These are phyloP conservation scores for Phytophthora chlamydospora DNA, from an alignment of 352 stramenopile species.

Conservation along the genomic window DNA sequence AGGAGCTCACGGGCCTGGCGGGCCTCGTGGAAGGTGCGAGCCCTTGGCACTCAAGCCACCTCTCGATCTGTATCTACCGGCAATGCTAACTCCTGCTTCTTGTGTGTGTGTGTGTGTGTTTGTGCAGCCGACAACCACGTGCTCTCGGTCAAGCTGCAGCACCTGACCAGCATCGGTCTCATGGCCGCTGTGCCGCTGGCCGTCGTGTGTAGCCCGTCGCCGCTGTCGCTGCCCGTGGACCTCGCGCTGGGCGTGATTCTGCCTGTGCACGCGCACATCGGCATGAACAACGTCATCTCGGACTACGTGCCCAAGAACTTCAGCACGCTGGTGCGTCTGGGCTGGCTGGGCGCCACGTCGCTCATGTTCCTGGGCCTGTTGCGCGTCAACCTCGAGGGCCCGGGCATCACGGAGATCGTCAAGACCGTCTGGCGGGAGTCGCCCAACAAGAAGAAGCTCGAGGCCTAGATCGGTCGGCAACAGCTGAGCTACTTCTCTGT, in stretches of 20 bases:
- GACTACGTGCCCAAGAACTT: constrained; percentile 93
- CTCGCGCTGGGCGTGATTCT: constrained; percentile 83
- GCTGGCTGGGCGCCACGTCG: constrained; percentile 73
- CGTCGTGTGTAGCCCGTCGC: constrained; percentile 80
- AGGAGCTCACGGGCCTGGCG: constrained; percentile 64
- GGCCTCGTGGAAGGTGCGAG: constrained; percentile 73
- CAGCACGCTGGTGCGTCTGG: constrained; percentile 63
- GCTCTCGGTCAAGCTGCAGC: constrained; percentile 67
- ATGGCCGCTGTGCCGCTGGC: constrained; percentile 69
- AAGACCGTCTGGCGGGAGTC: constrained; percentile 88
- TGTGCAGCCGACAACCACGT: constrained; percentile 75
- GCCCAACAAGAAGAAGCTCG: constrained; percentile 66
- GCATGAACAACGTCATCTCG: constrained; percentile 94
- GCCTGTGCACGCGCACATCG: constrained; percentile 92
- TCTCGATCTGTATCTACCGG: background rate
- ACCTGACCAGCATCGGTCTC: constrained; percentile 63
- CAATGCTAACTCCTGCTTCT: background rate
- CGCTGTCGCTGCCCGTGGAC: constrained; percentile 75
- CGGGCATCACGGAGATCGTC: constrained; percentile 84
- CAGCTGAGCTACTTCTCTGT: background rate
- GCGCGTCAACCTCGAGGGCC: constrained; percentile 85
- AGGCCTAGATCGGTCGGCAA: constrained; percentile 25
- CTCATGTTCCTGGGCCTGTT: constrained; percentile 86
- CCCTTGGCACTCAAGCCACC: background rate
- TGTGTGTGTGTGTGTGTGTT: background rate